These are phyloP conservation scores for Cerioporus squamosus DNA, from an alignment of 1,284 basidiomycete species.

Conservation along the genomic window DNA sequence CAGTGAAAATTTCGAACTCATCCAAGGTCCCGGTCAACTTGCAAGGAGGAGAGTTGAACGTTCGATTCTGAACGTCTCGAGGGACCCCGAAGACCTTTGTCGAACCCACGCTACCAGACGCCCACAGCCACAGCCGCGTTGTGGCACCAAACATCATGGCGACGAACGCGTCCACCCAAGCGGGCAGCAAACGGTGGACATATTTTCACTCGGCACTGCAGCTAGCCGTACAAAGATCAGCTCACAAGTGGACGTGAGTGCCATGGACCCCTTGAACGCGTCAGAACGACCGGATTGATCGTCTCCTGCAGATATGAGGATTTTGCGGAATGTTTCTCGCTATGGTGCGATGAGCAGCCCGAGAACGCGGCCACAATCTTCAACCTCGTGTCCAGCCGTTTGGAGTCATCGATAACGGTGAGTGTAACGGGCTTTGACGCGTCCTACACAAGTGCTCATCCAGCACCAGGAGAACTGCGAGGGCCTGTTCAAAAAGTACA, in stretches of 20 bases:
- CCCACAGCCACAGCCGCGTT: slow-evolving; percentile 19
- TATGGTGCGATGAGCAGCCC: slow-evolving; percentile 75
- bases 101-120: not conserved
- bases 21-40: too few species aligned
- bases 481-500: slow-evolving; percentile 64
- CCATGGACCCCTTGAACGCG: not conserved
- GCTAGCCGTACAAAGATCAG: slow-evolving; percentile 73
- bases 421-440: slow-evolving; percentile 21
- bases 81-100: too few species aligned
- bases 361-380: slow-evolving; percentile 69
- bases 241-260: slow-evolving; percentile 81
- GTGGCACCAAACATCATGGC: slow-evolving; percentile 28
- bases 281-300: not conserved
- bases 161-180: slow-evolving; percentile 24
- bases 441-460: not conserved
- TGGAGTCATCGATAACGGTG: slow-evolving; percentile 69
- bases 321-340: slow-evolving; percentile 76
- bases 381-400: slow-evolving; percentile 68
- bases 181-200: slow-evolving; percentile 71
- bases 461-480: slow-evolving; percentile 44
- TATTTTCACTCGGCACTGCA: slow-evolving; percentile 77
- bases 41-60: too few species aligned
- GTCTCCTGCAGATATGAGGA: slow-evolving; percentile 65
- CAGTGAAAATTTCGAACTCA: too few species aligned
- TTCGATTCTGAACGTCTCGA: too few species aligned